Conservation (phyloP, 1,284 basidiomycete genomes). For the Phenoliferia sp. region DNA sequence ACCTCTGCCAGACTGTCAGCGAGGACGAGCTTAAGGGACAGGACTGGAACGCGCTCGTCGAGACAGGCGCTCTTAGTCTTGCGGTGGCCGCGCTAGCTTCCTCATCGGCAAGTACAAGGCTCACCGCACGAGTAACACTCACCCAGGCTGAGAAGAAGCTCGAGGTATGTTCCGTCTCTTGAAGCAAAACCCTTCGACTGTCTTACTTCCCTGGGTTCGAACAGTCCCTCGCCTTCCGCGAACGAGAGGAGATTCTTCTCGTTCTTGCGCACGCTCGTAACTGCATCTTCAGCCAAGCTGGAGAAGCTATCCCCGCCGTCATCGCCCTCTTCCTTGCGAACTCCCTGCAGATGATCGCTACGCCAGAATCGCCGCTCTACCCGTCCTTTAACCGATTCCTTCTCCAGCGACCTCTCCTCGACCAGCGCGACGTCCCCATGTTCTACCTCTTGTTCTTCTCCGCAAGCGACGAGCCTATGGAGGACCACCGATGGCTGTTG, state of each 20-base stretch:
- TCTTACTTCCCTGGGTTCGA: not conserved
- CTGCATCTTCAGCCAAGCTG: conserved; percentile 19
- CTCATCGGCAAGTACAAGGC: conserved; percentile 1
- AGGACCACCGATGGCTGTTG: conserved; percentile 28
- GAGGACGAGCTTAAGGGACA: conserved; percentile 26
- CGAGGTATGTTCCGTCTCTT: conserved; percentile 5
- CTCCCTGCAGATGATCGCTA: conserved; percentile 17
- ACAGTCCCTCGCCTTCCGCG: conserved; percentile 23
- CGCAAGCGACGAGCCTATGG: conserved; percentile 22
- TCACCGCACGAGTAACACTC: conserved; percentile 15
- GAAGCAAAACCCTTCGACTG: not conserved
- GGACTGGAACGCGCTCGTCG: conserved; percentile 28
- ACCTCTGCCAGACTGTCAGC: conserved; percentile 12
- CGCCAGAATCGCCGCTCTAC: conserved; percentile 26
- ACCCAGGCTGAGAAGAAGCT: conserved; percentile 11
- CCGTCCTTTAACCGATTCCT: conserved; percentile 28
- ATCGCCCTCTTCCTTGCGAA: conserved; percentile 32
- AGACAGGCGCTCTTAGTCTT: conserved; percentile 22
- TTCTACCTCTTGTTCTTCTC: conserved; percentile 29
- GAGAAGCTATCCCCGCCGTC: conserved; percentile 24
- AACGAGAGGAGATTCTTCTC: conserved; percentile 28
- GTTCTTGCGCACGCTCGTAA: conserved; percentile 25
- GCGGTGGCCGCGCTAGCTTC: conserved; percentile 19
- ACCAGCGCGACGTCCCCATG: conserved; percentile 30
- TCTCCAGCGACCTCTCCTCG: conserved; percentile 27